Conservation (phyloP, 139 green algal genomes). For the Auxenochlorella pyrenoidosa region DNA sequence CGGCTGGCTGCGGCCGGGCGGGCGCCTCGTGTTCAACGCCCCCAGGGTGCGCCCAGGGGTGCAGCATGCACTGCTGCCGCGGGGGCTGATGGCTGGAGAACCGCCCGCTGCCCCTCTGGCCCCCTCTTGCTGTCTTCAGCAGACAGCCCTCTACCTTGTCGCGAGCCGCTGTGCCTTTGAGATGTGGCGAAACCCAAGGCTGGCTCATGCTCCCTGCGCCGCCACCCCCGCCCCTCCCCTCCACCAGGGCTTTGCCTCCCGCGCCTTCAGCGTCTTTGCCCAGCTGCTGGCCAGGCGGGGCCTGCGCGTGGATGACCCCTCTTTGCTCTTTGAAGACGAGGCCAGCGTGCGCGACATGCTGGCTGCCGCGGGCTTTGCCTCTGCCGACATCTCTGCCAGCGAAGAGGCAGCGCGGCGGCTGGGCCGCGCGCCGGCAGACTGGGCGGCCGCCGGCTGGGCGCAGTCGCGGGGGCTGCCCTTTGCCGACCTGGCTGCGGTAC, state of each 20-base stretch:
- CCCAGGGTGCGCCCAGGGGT: background rate
- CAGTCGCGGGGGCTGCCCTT: background rate
- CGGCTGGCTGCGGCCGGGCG: background rate
- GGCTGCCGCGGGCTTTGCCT: background rate
- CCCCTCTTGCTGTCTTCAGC: too few species aligned
- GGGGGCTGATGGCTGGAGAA: too few species aligned
- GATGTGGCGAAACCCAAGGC: background rate
- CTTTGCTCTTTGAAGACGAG: background rate
- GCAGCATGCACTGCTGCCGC: too few species aligned
- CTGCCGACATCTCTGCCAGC: background rate
- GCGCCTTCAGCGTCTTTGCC: background rate
- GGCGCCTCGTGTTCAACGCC: background rate
- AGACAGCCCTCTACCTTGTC: too few species aligned
- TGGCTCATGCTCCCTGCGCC: background rate
- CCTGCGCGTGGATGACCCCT: background rate
- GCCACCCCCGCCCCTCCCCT: background rate
- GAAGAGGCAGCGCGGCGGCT: background rate
- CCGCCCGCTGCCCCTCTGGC: too few species aligned
- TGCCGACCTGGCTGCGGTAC: slow-evolving; percentile 28
- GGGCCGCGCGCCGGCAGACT: background rate
- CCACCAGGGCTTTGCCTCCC: background rate
- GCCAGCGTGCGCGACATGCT: background rate
- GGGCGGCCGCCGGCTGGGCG: background rate
- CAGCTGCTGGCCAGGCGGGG: background rate
- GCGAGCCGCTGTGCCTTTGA: background rate